Percentiles rank a stretch among this genome's conserved stretches.
Conservation (phyloP, 192 early-diverging fungal genomes). For the Haplosporangium gracile region DNA sequence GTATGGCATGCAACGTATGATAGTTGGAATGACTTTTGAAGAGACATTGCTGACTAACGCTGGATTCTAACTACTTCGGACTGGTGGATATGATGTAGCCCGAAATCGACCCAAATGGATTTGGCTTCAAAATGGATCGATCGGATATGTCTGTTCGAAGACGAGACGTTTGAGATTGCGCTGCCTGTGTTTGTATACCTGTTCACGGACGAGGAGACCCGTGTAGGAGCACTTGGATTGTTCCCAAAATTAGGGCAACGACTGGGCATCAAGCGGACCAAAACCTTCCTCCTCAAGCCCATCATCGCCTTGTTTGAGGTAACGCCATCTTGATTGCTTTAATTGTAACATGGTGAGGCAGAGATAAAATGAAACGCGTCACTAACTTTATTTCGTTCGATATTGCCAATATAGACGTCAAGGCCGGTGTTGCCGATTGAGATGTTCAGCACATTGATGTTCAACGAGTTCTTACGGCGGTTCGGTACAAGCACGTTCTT, state of each 20-base stretch:
- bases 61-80: neutral
- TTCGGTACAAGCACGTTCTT: conserved; percentile 67
- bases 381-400: neutral
- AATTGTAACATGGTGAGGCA: neutral
- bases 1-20: too few species aligned
- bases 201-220: conserved; percentile 60
- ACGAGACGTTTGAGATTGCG: conserved; percentile 67
- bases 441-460: conserved; percentile 54
- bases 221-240: conserved; percentile 60
- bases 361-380: neutral
- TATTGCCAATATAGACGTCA: conserved; percentile 53
- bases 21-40: neutral
- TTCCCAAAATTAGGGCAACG: conserved; percentile 67
- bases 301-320: conserved; percentile 73
- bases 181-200: conserved; percentile 67
- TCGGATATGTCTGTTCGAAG: conserved; percentile 57
- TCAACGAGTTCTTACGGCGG: conserved; percentile 61
- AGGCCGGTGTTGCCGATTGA: conserved; percentile 60
- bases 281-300: conserved; percentile 65
- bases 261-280: conserved; percentile 63
- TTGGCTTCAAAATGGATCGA: conserved; percentile 65
- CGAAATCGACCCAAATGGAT: conserved; percentile 44
- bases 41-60: neutral
- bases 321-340: neutral
- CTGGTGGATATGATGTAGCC: neutral